phyloP scores from a whole-genome alignment of 208 protist species.

The Trichomonas vaginalis region DNA sequence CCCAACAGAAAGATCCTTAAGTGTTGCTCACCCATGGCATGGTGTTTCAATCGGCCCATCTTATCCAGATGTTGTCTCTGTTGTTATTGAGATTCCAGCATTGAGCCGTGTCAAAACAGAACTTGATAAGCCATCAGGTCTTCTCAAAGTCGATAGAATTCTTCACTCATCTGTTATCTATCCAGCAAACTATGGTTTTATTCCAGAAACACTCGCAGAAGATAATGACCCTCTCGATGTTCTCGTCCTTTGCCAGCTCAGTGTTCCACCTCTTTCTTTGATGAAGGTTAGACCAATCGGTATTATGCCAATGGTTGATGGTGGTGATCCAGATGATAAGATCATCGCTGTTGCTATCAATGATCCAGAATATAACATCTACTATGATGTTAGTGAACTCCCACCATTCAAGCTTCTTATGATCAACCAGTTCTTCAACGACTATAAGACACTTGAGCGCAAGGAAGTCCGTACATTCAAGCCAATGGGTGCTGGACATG shows the following conservation, averaged over 20 bases:
- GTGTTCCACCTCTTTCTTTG: not conserved
- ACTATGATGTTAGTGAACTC: not conserved
- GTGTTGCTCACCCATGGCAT: not conserved
- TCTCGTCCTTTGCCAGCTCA: not conserved
- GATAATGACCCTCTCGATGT: not conserved
- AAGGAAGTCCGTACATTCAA: not conserved
- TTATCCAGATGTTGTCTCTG: not conserved
- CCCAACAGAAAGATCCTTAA: not conserved
- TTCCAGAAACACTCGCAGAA: not conserved
- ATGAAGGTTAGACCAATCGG: constrained; percentile 11
- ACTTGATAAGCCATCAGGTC: not conserved
- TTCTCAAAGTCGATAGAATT: constrained; percentile 5
- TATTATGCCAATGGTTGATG: constrained; percentile 4
- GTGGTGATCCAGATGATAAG: not conserved
- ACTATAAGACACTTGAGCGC: not conserved
- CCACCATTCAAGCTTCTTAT: not conserved
- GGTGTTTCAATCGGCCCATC: not conserved
- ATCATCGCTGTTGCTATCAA: not conserved
- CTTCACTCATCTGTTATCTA: not conserved
- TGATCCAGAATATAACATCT: constrained; percentile 10
- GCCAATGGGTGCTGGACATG: not conserved
- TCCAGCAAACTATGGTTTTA: constrained; percentile 10
- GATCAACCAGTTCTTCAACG: constrained; percentile 1
- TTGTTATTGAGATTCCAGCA: not conserved
- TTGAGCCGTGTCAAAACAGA: not conserved